A percentile compares a stretch with the other conserved stretches of the same genome.
phyloP scores from a whole-genome alignment of 2,329 filamentous ascomycete genomes.

The Periconia macrospinosa region DNA sequence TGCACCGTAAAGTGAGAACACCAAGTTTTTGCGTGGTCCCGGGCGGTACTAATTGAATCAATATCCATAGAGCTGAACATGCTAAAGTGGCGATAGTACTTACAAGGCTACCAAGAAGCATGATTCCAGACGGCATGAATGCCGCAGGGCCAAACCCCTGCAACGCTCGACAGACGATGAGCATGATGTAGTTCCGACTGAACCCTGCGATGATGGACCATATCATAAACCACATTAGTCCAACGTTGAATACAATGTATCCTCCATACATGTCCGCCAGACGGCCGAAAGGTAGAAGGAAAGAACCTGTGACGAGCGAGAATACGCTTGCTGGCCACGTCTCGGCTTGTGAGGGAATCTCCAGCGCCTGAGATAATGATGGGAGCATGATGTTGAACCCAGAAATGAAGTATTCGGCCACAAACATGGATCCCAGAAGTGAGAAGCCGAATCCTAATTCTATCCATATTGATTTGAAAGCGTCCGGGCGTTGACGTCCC shows the following conservation, averaged over 20 bases:
- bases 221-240: conserved; percentile 63
- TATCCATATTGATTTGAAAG: conserved; percentile 56
- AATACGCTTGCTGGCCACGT: conserved; percentile 48
- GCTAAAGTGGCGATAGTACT: conserved; percentile 4
- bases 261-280: conserved; percentile 65
- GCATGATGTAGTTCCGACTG: conserved; percentile 66
- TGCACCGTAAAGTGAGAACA: conserved; percentile 62
- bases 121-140: conserved; percentile 69
- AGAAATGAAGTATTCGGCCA: conserved; percentile 74
- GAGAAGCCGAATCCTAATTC: conserved; percentile 66
- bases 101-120: conserved; percentile 61
- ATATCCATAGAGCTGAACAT: conserved; percentile 10
- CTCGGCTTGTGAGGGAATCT: conserved; percentile 66
- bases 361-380: conserved; percentile 61
- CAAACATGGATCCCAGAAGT: conserved; percentile 64
- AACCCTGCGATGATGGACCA: conserved; percentile 75
- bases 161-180: conserved; percentile 72
- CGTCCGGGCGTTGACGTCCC: conserved; percentile 62
- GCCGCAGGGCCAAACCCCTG: conserved; percentile 75
- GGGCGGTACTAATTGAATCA: conserved; percentile 56
- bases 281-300: conserved; percentile 54
- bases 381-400: conserved; percentile 74
- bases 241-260: conserved; percentile 65
- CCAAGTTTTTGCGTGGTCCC: conserved; percentile 68
- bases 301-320: conserved; percentile 40